Conservation (phyloP, 805 yeast genomes). For the Yamadazyma kitorensis region DNA sequence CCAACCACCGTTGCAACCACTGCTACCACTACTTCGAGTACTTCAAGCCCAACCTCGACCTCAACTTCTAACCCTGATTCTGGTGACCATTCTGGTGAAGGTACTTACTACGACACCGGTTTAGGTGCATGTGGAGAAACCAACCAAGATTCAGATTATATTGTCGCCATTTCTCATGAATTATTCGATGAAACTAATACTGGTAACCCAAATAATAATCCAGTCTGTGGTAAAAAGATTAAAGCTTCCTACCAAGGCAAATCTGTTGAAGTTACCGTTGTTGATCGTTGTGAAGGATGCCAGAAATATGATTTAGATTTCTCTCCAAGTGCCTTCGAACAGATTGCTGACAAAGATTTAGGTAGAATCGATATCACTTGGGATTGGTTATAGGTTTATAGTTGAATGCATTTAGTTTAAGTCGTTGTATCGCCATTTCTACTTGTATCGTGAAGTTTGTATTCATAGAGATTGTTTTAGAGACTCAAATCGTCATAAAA, state of each 20-base stretch:
- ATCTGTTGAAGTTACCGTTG: conserved; percentile 54
- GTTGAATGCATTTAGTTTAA: too few relatives aligned
- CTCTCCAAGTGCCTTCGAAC: conserved; percentile 57
- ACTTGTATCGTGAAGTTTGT: too few relatives aligned
- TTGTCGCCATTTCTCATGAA: conserved; percentile 50
- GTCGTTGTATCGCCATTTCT: too few relatives aligned
- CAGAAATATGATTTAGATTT: conserved; percentile 49
- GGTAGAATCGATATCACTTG: conserved; percentile 57
- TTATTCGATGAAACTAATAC: conserved; percentile 35
- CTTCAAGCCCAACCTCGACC: conserved; percentile 12
- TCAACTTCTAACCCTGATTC: conserved; percentile 11
- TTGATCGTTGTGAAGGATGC: conserved; percentile 59
- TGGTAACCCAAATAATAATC: conserved; percentile 42
- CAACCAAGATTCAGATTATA: conserved; percentile 44
- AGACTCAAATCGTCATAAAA: too few relatives aligned
- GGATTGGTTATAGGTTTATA: conserved; percentile 28
- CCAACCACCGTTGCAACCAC: conserved; percentile 9
- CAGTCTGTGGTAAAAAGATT: conserved; percentile 54
- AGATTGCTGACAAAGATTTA: conserved; percentile 47
- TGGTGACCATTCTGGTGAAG: conserved; percentile 25
- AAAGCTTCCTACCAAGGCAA: conserved; percentile 45
- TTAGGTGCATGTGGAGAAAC: conserved; percentile 56
- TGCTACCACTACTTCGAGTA: conserved; percentile 8
- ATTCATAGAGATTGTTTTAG: too few relatives aligned
- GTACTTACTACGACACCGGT: conserved; percentile 47